Evolutionary conservation across 2,329 filamentous ascomycete species (phyloP).

Genomic region (Moelleriella libera): DNA sequence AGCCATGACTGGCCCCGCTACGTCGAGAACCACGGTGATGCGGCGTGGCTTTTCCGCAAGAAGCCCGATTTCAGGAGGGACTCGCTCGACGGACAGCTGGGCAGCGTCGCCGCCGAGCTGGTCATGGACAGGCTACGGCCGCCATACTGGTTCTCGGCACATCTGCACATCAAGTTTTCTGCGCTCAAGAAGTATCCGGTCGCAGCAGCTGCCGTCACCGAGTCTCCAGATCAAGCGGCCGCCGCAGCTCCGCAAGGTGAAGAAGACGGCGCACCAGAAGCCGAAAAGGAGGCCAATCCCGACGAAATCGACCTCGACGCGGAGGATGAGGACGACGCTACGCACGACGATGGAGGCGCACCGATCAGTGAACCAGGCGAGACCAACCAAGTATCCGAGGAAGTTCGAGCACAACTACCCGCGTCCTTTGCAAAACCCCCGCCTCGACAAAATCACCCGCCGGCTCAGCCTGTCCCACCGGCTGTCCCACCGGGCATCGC

Average conservation of each 20-base stretch:
- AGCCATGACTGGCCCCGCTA: conserved; percentile 92
- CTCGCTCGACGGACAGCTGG: conserved; percentile 59
- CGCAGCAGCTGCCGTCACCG: no score
- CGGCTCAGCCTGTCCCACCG: conserved; percentile 51
- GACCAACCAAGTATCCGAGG: conserved; percentile 35
- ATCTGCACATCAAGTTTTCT: conserved; percentile 78
- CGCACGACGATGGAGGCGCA: neutral
- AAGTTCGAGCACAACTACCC: conserved; percentile 60
- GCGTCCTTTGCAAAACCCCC: conserved; percentile 49
- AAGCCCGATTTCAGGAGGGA: conserved; percentile 69
- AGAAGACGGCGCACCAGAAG: neutral
- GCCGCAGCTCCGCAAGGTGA: neutral
- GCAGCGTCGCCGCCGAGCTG: conserved; percentile 64
- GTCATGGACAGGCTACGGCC: conserved; percentile 74
- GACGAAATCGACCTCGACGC: conserved; percentile 61
- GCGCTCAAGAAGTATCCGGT: conserved; percentile 56
- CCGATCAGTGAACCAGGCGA: neutral
- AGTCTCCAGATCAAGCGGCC: neutral
- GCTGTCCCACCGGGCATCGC: conserved; percentile 52
- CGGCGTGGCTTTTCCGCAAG: conserved; percentile 49
- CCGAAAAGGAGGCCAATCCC: conserved; percentile 29
- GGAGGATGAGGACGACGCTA: conserved; percentile 25
- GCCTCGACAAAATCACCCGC: conserved; percentile 21
- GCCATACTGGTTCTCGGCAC: conserved; percentile 82
- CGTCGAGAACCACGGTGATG: conserved; percentile 67